Percentiles rank a stretch among this genome's conserved stretches.
These are phyloP conservation scores for Aspergillus quadrilineatus DNA, from an alignment of 2,329 filamentous ascomycete genomes.

Conservation along the genomic window DNA sequence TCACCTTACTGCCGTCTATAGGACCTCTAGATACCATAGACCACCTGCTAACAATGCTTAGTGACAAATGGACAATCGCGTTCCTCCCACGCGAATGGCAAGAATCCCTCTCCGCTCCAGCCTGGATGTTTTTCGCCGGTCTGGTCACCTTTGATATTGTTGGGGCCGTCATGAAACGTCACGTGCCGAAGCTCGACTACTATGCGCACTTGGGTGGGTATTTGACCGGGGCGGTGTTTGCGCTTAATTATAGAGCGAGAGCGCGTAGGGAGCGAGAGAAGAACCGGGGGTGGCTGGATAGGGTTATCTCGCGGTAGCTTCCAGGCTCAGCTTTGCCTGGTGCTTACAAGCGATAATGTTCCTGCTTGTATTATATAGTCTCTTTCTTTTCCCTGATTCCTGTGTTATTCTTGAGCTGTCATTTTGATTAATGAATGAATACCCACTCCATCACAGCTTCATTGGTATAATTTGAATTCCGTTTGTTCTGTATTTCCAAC, in stretches of 20 bases:
- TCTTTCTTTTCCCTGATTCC: neutral
- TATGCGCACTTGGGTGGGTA: slow-evolving; percentile 46
- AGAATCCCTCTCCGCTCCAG: slow-evolving; percentile 44
- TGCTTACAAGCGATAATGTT: neutral
- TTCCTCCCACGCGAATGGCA: slow-evolving; percentile 42
- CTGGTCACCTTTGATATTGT: slow-evolving; percentile 41
- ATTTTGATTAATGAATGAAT: neutral
- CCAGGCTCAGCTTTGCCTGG: neutral
- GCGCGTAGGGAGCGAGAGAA: slow-evolving; percentile 13
- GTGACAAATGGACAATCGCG: slow-evolving; percentile 43
- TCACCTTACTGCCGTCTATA: too few species aligned
- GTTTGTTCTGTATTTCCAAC: too few species aligned
- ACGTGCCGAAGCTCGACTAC: slow-evolving; percentile 38
- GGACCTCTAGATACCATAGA: neutral
- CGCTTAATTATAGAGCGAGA: slow-evolving; percentile 16
- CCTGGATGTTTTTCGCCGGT: slow-evolving; percentile 37
- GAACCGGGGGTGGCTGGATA: slow-evolving; percentile 20
- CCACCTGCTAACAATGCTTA: slow-evolving; percentile 18
- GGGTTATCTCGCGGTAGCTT: slow-evolving; percentile 4
- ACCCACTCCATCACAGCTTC: neutral
- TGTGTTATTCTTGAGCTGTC: neutral
- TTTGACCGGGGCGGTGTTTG: slow-evolving; percentile 33
- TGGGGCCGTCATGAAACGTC: slow-evolving; percentile 30
- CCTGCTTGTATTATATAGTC: neutral
- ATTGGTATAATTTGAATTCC: too few species aligned